These are phyloP conservation scores for Colletotrichum phormii DNA, from an alignment of 2,329 filamentous ascomycete genomes.

Conservation along the genomic window DNA sequence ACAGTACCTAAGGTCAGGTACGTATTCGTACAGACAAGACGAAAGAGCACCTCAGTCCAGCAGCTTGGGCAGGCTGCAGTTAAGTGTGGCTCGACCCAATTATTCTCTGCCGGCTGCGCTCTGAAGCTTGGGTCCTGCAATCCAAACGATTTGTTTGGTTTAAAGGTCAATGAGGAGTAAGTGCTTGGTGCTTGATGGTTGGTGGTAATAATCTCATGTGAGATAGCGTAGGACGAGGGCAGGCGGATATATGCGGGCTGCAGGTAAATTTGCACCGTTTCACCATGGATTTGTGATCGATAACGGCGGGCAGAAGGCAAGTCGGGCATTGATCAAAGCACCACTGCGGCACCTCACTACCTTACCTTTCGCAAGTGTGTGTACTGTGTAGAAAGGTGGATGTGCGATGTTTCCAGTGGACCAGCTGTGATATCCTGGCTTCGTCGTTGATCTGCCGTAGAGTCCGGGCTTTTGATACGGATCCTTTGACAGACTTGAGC, in stretches of 20 bases:
- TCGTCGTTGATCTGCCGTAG: neutral
- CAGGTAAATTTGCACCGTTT: conserved; percentile 22
- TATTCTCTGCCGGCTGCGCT: neutral
- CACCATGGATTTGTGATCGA: conserved; percentile 24
- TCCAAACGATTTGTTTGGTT: neutral
- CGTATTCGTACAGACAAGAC: conserved; percentile 2
- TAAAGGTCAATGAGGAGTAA: neutral
- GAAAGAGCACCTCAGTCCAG: neutral
- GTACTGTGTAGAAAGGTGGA: conserved; percentile 11
- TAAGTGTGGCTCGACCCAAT: conserved; percentile 5
- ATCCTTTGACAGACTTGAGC: too few species aligned
- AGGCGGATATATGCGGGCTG: conserved; percentile 10
- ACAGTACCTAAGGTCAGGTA: neutral
- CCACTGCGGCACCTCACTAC: too few species aligned
- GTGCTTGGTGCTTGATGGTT: neutral
- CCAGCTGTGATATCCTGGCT: neutral
- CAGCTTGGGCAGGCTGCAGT: neutral
- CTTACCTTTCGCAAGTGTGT: neutral
- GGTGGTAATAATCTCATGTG: neutral
- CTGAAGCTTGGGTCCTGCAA: neutral
- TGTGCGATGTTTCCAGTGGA: conserved; percentile 11
- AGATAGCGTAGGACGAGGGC: conserved; percentile 3
- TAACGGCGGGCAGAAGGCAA: conserved; percentile 20
- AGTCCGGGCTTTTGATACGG: too few species aligned
- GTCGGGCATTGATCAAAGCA: neutral